Conservation (phyloP, 1,284 basidiomycete genomes). For the Sutorius eximius region DNA sequence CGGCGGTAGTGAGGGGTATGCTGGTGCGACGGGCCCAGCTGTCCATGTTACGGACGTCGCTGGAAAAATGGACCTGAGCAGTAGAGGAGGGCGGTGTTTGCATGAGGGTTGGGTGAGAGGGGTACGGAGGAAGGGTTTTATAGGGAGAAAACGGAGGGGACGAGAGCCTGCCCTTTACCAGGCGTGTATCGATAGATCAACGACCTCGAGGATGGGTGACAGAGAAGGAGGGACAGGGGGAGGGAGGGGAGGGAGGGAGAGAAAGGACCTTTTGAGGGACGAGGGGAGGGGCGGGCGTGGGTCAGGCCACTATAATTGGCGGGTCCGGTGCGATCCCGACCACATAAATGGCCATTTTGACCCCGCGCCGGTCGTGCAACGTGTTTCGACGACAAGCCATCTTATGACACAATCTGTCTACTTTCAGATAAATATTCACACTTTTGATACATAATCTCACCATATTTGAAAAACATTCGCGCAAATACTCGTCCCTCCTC, state of each 20-base stretch:
- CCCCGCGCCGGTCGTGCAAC: constrained; percentile 53
- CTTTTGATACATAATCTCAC: constrained; percentile 14
- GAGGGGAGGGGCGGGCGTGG: constrained; percentile 40
- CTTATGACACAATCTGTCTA: constrained; percentile 24
- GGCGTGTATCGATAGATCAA: constrained; percentile 20
- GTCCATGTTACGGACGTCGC: constrained; percentile 76
- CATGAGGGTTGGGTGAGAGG: constrained; percentile 29
- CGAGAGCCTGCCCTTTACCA: constrained; percentile 37
- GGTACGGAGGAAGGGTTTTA: constrained; percentile 23
- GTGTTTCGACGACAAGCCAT: constrained; percentile 52
- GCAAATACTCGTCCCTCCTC: constrained; percentile 23
- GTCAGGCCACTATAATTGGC: constrained; percentile 43
- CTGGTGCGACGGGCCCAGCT: constrained; percentile 74
- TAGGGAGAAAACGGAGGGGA: constrained; percentile 16
- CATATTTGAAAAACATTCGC: constrained; percentile 18
- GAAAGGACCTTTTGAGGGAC: constrained; percentile 39
- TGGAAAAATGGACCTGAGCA: constrained; percentile 72
- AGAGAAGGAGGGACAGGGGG: constrained; percentile 15
- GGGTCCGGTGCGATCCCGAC: constrained; percentile 47
- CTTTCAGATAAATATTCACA: constrained; percentile 17
- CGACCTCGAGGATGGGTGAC: constrained; percentile 17
- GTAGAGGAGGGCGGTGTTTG: constrained; percentile 41
- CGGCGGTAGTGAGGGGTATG: constrained; percentile 77
- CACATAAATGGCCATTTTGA: constrained; percentile 40
- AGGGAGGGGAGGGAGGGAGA: constrained; percentile 21